Percentiles rank a stretch among this genome's conserved stretches.
Evolutionary conservation across 129 eudicot genomes (phyloP).

Genomic region (Centaurea solstitialis): DNA sequence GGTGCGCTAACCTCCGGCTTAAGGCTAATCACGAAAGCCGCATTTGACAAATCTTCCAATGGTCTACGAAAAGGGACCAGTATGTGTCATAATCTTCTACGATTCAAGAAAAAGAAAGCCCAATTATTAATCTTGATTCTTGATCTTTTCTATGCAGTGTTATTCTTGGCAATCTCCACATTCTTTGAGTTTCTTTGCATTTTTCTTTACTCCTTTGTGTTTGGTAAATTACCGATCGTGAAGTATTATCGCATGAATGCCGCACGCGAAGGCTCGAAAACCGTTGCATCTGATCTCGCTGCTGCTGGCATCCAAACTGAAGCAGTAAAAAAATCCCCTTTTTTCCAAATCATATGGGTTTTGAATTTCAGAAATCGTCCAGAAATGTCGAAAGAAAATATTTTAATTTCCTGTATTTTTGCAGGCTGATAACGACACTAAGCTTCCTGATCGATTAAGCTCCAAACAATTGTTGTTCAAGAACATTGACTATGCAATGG

Average conservation of each 20-base stretch:
- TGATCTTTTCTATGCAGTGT: conserved; percentile 43
- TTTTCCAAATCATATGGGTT: not conserved
- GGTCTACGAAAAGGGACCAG: conserved; percentile 59
- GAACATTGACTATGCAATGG: conserved; percentile 67
- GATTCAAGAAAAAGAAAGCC: not conserved
- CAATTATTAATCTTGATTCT: not conserved
- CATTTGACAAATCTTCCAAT: conserved; percentile 48
- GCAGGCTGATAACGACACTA: conserved; percentile 38
- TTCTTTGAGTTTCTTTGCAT: conserved; percentile 60
- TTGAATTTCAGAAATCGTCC: not conserved
- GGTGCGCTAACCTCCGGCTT: conserved; percentile 62
- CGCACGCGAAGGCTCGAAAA: conserved; percentile 66
- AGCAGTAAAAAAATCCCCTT: not conserved
- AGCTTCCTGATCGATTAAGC: conserved; percentile 41
- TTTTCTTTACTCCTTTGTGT: conserved; percentile 51
- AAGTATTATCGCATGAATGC: conserved; percentile 72
- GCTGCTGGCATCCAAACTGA: conserved; percentile 69
- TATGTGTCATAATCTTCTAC: not conserved
- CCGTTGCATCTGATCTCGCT: conserved; percentile 74
- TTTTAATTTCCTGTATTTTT: not conserved
- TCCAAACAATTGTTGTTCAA: conserved; percentile 46
- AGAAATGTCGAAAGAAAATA: not conserved
- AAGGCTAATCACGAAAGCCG: conserved; percentile 63
- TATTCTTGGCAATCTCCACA: conserved; percentile 60
- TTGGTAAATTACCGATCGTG: conserved; percentile 61